Evolutionary conservation across 2,329 filamentous ascomycete species (phyloP), one percentile per base, ranked within the genome.

Genomic region (Verticillium klebahnii): DNA sequence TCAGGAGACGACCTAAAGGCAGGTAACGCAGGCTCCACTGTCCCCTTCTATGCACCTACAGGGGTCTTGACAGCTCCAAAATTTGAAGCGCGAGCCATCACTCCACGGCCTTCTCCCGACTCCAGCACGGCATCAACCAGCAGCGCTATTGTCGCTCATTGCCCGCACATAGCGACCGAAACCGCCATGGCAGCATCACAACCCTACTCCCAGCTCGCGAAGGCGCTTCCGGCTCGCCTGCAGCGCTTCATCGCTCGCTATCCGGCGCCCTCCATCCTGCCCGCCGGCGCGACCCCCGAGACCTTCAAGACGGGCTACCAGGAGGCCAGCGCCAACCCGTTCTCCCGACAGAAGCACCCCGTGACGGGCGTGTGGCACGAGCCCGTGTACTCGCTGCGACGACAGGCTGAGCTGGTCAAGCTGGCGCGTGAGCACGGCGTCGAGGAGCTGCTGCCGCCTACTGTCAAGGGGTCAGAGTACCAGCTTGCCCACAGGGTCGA

Each of bases 351-450:
- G 70, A 92, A 91, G 77, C 90, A 96, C 78, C 86, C 89, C 40
- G 78, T 81, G 52, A 97, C 92, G 0, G 90, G 91, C 25, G 87
- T 85, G 74, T 97, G 92, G 92, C 89, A 93, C 67, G 86, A 92
- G 66, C 92, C 95, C 0, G 84, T 88, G 61, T 93, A 89, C 79
- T 96, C 92, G 5, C 82, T 96, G 68, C 86, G 95, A 61, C 85
- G 91, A 64, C 95, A 99, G 81, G 93, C 93, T 29, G 91, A 97
- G 69, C 83, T 99, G 29, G 90, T 95, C 69, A 96, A 96, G 78
- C 76, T 98, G 70, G 93, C 95, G 5, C 80, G 85, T 62, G 81
- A 89, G 70, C 84, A 93, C 75, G 90, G 91, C 60, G 89, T 97
- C 3, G 90, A 93, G 74, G 88, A 92, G 65, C 79, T 97, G 68